A percentile compares a stretch with the other conserved stretches of the same genome.
Evolutionary conservation across 306 rosid genomes (phyloP).

Genomic region (Sophora flavescens): DNA sequence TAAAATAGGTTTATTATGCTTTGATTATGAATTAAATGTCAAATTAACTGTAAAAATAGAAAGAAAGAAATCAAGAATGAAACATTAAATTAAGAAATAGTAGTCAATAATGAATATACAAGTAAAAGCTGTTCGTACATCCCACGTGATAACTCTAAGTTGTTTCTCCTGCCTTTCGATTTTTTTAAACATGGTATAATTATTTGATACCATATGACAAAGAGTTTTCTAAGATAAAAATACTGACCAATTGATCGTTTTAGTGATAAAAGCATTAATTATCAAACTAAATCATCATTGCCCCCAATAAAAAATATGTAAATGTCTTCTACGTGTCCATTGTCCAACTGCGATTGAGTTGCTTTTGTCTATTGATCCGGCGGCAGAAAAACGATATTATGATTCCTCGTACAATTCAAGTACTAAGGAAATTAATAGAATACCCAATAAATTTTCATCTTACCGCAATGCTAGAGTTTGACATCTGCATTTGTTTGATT

Average conservation of each 20-base stretch:
- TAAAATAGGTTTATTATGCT: too few relatives aligned
- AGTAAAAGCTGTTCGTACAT: neutral
- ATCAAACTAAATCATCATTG: slow-evolving; percentile 16
- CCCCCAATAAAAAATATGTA: neutral
- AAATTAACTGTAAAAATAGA: too few relatives aligned
- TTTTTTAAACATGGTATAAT: slow-evolving; percentile 2
- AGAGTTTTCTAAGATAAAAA: slow-evolving; percentile 3
- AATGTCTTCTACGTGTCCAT: slow-evolving; percentile 12
- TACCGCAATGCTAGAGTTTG: neutral
- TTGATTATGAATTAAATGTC: too few relatives aligned
- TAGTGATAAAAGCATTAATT: slow-evolving; percentile 34
- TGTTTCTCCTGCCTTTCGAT: neutral
- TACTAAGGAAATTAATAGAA: neutral
- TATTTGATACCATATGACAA: slow-evolving; percentile 26
- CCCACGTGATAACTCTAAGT: slow-evolving; percentile 1
- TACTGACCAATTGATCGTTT: neutral
- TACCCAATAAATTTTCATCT: neutral
- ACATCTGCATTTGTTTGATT: neutral
- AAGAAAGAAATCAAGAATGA: too few relatives aligned
- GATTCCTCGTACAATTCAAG: neutral
- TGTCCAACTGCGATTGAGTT: neutral
- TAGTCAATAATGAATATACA: too few relatives aligned
- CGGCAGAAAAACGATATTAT: neutral
- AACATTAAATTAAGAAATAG: too few relatives aligned
- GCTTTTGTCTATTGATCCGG: neutral